phyloP scores from a whole-genome alignment of 129 eudicot species.

The Solidago caesia region DNA sequence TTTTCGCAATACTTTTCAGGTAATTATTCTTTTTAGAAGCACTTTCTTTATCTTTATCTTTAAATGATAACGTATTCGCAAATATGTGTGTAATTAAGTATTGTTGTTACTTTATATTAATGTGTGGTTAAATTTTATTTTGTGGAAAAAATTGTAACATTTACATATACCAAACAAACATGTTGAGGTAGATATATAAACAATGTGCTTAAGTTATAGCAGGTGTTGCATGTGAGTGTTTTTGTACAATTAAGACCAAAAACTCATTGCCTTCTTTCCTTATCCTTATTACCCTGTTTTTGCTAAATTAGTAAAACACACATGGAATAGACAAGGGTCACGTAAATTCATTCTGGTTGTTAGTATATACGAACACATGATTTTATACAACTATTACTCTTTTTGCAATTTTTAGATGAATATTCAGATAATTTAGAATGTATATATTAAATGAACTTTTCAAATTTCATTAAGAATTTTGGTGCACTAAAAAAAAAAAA shows the following conservation, averaged over 20 bases:
- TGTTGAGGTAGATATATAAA: background rate
- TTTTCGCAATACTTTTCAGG: too few species aligned
- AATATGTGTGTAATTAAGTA: background rate
- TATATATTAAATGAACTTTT: too few species aligned
- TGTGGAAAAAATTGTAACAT: conserved; percentile 13
- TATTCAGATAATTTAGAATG: too few species aligned
- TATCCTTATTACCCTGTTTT: background rate
- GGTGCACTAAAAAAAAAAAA: background rate
- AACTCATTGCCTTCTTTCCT: background rate
- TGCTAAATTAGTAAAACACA: background rate
- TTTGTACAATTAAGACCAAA: background rate
- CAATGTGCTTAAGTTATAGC: background rate
- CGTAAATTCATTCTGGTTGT: background rate
- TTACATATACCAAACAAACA: conserved; percentile 1
- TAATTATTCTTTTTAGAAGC: too few species aligned
- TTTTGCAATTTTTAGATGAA: too few species aligned
- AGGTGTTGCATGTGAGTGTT: conserved; percentile 23
- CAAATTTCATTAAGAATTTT: background rate
- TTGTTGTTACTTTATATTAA: background rate
- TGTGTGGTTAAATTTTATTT: background rate
- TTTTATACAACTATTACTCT: background rate
- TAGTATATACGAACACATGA: background rate
- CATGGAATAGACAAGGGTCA: background rate
- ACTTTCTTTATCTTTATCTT: too few species aligned
- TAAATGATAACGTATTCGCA: too few species aligned